Base-by-base conservation (phyloP, 805 yeast species). In the Lipomyces yamadae region DNA sequence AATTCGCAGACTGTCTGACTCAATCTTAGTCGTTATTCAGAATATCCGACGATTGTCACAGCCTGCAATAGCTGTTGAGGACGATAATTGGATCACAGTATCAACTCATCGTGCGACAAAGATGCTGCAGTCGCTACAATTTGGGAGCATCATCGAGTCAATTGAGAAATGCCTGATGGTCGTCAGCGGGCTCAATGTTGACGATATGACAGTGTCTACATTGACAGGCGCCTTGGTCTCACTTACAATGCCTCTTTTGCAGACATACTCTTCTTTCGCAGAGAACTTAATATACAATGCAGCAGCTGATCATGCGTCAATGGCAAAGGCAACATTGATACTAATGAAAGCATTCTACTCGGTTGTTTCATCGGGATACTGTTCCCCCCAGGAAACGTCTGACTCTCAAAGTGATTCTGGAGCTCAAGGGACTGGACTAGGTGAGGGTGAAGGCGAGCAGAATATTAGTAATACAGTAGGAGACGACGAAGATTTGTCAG, bases 381-480 rank as follows among this genome's bases (percentile, higher is more conserved):
- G 99, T 75, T 85, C 96, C 1, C 99, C 99, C 11, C 90, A 90
- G 74, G 88, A 91, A 24, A 89, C 90, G 4, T 76, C 81, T 5
- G 83, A 84, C 15, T 89, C 88, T 63, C 85, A 88, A 64, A 86
- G 85, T 67, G 85, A 85, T 18, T 82, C 84, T 59, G 83, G 83
- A 58, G 83, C 89, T 62, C 95, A 91, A 56, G 98, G 98, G 57
- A 91, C 97, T 6, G 96, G 96, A 6, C 80, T 91, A 29, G 99
- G 99, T 45, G 95, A 94, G 73, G 99, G 98, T 32, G 88, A 85
- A 63, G 98, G 97, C 70, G 97, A 90, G 1, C 83, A 86, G 33
- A 88, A 90, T 73, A 86, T 89, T 72, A 86, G 94, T 0, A 88
- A 92, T 61, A 96, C 92, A 75, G 89, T 89, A 59, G 97, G 89